Evolutionary conservation across 441 rosid genomes (phyloP), one percentile per base, ranked within the genome.

Genomic region (Gossypium lobatum): DNA sequence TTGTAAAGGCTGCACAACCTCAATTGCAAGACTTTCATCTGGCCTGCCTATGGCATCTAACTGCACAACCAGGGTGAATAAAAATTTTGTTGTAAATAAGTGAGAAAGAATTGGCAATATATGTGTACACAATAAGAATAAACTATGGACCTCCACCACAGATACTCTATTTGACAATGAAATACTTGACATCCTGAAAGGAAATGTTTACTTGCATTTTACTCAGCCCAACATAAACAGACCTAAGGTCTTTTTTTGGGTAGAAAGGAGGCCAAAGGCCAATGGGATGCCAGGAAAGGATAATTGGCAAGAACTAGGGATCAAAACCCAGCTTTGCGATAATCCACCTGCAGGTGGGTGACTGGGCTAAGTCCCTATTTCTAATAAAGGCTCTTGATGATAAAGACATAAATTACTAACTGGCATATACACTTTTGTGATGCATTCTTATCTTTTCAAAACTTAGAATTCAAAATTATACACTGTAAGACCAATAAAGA

Each of bases 31-130:
- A 85, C 94, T 90, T 85, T 95, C 99, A 80, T 95, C 99, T 63
- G 98, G 88, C 84, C 98, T 85, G 64, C 99, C 98, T 23, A 79
- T 76, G 70, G 98, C 93, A 78, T 93, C 98, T 86, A 95, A 79
- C 99, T 95, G 88, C 82, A 84, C 48, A 71, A 74, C 72, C 81
- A 85, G 69, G 66, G 75, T 72, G 14, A 61, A 73, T 3, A 50
- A 37, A 20, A 8, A 25, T 2, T n/a, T 50, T 53, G 7, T 55
- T 20, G 31, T 54, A 54, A 70, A 23, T 39, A 60, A 70, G 23
- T 3, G 28, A 28, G 25, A 26, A 28, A 79, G 42, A 74, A 53
- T 45, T 75, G 17, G 70, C 53, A 70, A 67, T 42, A 68, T 11
- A 64, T 14, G 42, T 58, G 58, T 37, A 58, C 46, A 18, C 10